Evolutionary conservation across 768 basidiomycete species (phyloP).

Genomic region (Steccherinum ochraceum): DNA sequence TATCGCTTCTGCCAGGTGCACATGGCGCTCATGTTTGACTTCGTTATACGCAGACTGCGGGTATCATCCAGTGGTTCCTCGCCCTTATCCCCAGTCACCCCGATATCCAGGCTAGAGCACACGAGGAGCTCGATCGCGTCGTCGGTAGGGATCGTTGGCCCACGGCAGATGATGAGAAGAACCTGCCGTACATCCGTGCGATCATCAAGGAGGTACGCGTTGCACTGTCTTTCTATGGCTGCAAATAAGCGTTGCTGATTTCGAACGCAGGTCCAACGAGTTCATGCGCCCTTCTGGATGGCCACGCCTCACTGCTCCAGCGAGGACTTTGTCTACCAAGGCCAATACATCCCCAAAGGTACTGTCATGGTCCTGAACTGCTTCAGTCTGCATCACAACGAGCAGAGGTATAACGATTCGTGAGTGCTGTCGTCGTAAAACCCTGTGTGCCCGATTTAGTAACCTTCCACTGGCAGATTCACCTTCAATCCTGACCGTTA

Average conservation of each 20-base stretch:
- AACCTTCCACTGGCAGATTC: constrained; percentile 2
- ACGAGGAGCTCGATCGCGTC: constrained; percentile 21
- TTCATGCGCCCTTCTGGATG: constrained; percentile 23
- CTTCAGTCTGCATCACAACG: constrained; percentile 20
- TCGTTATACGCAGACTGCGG: constrained; percentile 22
- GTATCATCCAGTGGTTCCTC: constrained; percentile 27
- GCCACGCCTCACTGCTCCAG: constrained; percentile 22
- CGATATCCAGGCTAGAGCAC: constrained; percentile 21
- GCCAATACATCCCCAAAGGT: constrained; percentile 23
- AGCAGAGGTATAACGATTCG: constrained; percentile 32
- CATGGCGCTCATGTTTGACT: background rate
- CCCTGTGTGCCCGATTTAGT: constrained; percentile 9
- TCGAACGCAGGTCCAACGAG: constrained; percentile 16
- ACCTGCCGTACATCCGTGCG: constrained; percentile 18
- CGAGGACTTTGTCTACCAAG: constrained; percentile 25
- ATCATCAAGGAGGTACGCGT: background rate
- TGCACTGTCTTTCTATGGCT: constrained; percentile 16
- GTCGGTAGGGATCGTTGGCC: constrained; percentile 19
- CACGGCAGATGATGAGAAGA: constrained; percentile 15
- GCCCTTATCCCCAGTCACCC: constrained; percentile 17
- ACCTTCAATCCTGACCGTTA: constrained; percentile 35
- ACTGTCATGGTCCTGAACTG: constrained; percentile 22
- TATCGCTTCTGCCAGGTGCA: background rate
- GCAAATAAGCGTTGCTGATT: constrained; percentile 19
- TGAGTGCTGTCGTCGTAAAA: constrained; percentile 17